These are phyloP conservation scores for Pelargonium citronellum DNA, from an alignment of 441 rosid species.

Conservation along the genomic window DNA sequence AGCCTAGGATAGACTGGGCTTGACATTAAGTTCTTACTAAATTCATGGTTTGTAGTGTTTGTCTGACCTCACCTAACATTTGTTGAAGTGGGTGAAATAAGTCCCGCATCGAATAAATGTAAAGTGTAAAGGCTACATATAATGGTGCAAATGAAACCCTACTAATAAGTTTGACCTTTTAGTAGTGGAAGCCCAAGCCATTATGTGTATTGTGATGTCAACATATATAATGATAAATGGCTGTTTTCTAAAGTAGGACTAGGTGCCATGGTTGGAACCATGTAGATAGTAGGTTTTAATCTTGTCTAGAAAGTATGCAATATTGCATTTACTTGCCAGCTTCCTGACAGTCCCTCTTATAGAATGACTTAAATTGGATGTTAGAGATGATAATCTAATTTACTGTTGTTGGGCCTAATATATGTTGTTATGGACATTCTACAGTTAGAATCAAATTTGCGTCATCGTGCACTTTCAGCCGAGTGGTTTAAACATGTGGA, in stretches of 20 bases:
- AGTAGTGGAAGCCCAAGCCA: too few relatives aligned
- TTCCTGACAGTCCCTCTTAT: neutral
- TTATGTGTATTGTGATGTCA: neutral
- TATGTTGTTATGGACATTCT: conserved; percentile 27
- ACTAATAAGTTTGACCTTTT: too few relatives aligned
- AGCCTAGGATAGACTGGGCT: neutral
- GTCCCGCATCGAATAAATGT: too few relatives aligned
- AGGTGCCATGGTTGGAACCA: neutral
- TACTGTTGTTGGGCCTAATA: conserved; percentile 11
- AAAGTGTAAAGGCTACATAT: too few relatives aligned
- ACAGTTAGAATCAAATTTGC: conserved; percentile 82
- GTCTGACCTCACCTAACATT: neutral
- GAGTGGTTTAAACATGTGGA: conserved; percentile 85
- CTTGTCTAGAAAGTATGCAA: neutral
- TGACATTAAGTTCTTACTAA: neutral
- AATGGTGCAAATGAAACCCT: too few relatives aligned
- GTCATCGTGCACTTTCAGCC: conserved; percentile 59
- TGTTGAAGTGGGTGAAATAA: too few relatives aligned
- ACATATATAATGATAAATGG: neutral
- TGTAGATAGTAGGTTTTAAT: neutral
- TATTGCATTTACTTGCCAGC: neutral
- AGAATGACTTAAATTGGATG: conserved; percentile 2
- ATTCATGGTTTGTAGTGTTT: neutral
- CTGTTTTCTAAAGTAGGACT: neutral
- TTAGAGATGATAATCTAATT: neutral